phyloP scores from a whole-genome alignment of 2,329 filamentous ascomycete genomes.

The Leptographium flavum region DNA sequence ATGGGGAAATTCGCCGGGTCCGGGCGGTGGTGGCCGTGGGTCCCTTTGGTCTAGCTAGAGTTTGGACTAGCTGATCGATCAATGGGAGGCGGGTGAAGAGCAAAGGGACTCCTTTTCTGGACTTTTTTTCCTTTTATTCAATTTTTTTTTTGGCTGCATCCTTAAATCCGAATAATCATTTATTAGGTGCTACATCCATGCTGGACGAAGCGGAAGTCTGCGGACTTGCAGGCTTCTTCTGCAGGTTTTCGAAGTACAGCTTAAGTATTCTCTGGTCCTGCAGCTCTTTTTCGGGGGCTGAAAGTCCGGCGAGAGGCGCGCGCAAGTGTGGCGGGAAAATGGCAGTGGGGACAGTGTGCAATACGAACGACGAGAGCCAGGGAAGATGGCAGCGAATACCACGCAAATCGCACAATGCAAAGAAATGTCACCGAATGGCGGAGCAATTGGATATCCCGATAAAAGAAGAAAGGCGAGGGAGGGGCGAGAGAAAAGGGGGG shows the following conservation, averaged over 20 bases:
- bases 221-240: too few species aligned
- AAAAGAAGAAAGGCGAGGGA: not conserved
- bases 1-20: conserved; percentile 12
- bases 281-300: too few species aligned
- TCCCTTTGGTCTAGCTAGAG: conserved; percentile 8
- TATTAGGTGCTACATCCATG: too few species aligned
- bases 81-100: conserved; percentile 3
- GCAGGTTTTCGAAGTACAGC: not conserved
- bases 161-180: too few species aligned
- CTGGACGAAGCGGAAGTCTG: not conserved
- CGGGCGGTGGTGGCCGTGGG: conserved; percentile 8
- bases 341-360: not conserved
- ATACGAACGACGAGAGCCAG: not conserved
- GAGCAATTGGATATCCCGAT: not conserved
- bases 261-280: too few species aligned
- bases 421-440: not conserved
- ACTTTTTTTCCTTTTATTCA: too few species aligned
- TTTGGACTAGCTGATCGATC: conserved; percentile 13
- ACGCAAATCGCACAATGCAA: not conserved
- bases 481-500: not conserved
- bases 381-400: too few species aligned
- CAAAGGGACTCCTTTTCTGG: not conserved
- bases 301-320: not conserved
- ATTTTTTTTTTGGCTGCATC: too few species aligned
- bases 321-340: conserved; percentile 1